Conservation (phyloP, 306 rosid species). For the Citrullus amarus region DNA sequence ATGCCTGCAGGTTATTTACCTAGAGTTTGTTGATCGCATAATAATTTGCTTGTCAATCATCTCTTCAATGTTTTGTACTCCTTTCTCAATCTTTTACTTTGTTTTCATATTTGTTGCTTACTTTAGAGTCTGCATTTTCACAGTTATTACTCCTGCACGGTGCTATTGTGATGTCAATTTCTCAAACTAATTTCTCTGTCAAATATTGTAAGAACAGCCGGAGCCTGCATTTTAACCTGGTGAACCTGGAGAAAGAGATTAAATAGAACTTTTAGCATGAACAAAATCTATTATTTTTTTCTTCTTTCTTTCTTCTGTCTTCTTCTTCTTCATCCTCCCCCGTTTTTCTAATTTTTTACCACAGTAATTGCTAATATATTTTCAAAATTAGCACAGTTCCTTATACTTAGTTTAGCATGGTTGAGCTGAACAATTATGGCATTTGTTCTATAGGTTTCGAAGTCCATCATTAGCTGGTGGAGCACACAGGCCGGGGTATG, state of each 20-base stretch:
- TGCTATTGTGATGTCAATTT: background rate
- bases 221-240: background rate
- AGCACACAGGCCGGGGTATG: slow-evolving; percentile 63
- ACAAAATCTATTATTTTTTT: background rate
- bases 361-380: background rate
- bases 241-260: background rate
- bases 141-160: background rate
- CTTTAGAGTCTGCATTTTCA: background rate
- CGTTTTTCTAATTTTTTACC: too few species aligned
- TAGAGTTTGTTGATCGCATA: background rate
- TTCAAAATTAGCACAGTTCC: background rate
- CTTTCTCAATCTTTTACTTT: background rate
- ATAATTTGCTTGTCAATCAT: background rate
- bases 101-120: background rate
- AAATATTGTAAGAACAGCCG: background rate
- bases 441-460: slow-evolving; percentile 54
- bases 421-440: background rate
- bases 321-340: background rate
- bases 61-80: background rate
- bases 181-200: background rate
- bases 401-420: background rate
- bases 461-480: slow-evolving; percentile 45
- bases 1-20: background rate
- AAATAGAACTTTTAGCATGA: background rate
- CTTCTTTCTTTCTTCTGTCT: background rate